Evolutionary conservation across 306 rosid genomes (phyloP), one percentile per base, ranked within the genome.

Genomic region (Trichosanthes cucumerina): DNA sequence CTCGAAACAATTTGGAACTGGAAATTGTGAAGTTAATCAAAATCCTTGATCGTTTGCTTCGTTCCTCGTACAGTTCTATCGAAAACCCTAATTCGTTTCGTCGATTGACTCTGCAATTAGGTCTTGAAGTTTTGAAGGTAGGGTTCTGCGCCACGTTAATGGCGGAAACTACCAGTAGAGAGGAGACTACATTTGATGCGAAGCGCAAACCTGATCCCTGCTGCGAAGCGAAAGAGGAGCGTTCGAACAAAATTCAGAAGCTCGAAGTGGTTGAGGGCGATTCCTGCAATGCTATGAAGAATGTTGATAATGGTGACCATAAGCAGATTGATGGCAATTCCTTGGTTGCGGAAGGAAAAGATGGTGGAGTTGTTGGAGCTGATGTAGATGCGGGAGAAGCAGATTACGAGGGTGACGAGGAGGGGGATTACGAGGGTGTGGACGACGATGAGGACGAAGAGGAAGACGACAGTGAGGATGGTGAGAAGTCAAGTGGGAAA

Each of bases 201-300:
- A 93, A 93, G 85, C 97, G 97, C 5, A 90, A 87, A 53, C 84
- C 86, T 76, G 89, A 87, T 82, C 80, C 82, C 59, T 70, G 73
- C 71, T 9, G 53, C 36, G 90, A 80, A 23, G 87, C 87, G 16
- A 72, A 69, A 52, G 80, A 79, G 78, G 88, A 76, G 31, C 52
- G 21, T 58, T 88, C 89, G 6, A 79, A 72, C 71, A 94, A 94
- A 82, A 21, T 36, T 75, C 88, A 78, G 36, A 94, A 89, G 82
- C 80, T 89, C 46, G 82, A 79, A 24, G n/a, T 81, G 28, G 10
- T 78, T 46, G 82, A 71, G 41, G 16, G 8, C 57, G 70, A 77
- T 23, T 79, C 86, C 19, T 41, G 15, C 15, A 18, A 57, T 73
- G 46, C 71, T 66, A 66, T 62, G 38, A 66, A 64, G 21, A 31